Base-by-base conservation (phyloP, 176 grass and related monocot species). In the Oryza australiensis region DNA sequence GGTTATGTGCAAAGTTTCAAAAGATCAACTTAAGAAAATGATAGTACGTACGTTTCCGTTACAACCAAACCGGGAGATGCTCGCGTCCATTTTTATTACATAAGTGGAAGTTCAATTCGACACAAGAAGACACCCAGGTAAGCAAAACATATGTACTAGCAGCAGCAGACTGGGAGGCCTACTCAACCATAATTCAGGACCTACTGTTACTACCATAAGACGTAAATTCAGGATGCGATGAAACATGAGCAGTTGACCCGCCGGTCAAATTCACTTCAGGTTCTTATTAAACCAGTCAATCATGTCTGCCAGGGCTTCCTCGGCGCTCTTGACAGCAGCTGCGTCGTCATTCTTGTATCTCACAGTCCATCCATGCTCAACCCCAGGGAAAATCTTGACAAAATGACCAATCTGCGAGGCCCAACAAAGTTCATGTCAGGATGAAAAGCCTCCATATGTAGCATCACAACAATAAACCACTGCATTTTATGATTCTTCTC, bases 351-450 rank as follows among this genome's bases (percentile, higher is more conserved):
- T 62, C 2, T 66, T 84, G 77, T 92, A 92, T 85, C 92, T 85
- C 46, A 89, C 73, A 26, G 87, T 71, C 89, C 89, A 94, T 33
- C 92, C 92, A 72, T 94, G 92, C 12, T 42, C 65, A 40, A 92
- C 92, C 5, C 89, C 84, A 85, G 92, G 89, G 83, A 92, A 94
- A 15, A 92, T 92, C 73, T 94, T 91, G 34, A 91, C 89, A 16
- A 76, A 91, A 64, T 86, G 68, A 64, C 55, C 51, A 60, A 94
- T 66, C 92, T 94, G 81, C 7, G 32, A 18, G 40, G 40, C 22
- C 10, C 26, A n/a, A 22, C 49, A 18, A 83, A 62, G 32, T 75
- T 18, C 35, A 22, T 37, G 51, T 43, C 43, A 79, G 57, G 3
- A 42, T 26, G 3, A 65, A 62, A 83, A n/a, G n/a, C 7, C 29